Percentiles rank a stretch among this genome's conserved stretches.
Evolutionary conservation across 2,329 filamentous ascomycete genomes (phyloP).

Genomic region (Nemania bipapillata): DNA sequence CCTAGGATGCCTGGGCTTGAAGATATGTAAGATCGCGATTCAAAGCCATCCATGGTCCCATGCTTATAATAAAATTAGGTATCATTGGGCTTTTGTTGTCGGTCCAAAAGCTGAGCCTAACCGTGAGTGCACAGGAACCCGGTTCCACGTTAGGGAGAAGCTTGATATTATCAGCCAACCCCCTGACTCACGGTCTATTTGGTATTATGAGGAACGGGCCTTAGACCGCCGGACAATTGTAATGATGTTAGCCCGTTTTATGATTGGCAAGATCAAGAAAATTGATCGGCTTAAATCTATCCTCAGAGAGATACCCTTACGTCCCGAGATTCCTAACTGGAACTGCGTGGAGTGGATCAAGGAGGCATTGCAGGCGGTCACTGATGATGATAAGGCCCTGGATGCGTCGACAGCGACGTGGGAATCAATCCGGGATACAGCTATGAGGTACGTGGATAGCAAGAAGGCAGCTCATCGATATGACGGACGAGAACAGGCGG

Average conservation of each 20-base stretch:
- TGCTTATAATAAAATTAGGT: slow-evolving; percentile 45
- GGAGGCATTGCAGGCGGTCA: slow-evolving; percentile 52
- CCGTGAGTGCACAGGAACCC: not conserved
- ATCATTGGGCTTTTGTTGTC: slow-evolving; percentile 55
- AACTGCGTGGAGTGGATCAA: slow-evolving; percentile 59
- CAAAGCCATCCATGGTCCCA: not conserved
- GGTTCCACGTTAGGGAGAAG: not conserved
- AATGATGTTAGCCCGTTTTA: slow-evolving; percentile 44
- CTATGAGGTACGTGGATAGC: slow-evolving; percentile 55
- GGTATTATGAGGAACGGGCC: slow-evolving; percentile 47
- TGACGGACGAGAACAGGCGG: slow-evolving; percentile 44
- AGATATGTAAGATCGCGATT: slow-evolving; percentile 34
- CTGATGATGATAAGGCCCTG: slow-evolving; percentile 49
- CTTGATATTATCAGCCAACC: no score
- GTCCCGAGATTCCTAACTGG: slow-evolving; percentile 50
- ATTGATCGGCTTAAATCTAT: slow-evolving; percentile 45
- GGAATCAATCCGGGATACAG: slow-evolving; percentile 51
- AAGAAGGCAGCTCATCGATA: slow-evolving; percentile 57
- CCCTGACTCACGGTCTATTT: not conserved
- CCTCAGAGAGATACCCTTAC: slow-evolving; percentile 49
- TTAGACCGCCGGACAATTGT: not conserved
- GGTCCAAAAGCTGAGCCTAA: slow-evolving; percentile 51
- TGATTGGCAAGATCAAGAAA: slow-evolving; percentile 51
- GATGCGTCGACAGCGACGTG: slow-evolving; percentile 51
- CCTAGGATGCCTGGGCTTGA: slow-evolving; percentile 39